Percentiles rank a stretch among this genome's conserved stretches.
These are phyloP conservation scores for Furcasterigmium sp. DNA, from an alignment of 2,329 filamentous ascomycete species.

Conservation along the genomic window DNA sequence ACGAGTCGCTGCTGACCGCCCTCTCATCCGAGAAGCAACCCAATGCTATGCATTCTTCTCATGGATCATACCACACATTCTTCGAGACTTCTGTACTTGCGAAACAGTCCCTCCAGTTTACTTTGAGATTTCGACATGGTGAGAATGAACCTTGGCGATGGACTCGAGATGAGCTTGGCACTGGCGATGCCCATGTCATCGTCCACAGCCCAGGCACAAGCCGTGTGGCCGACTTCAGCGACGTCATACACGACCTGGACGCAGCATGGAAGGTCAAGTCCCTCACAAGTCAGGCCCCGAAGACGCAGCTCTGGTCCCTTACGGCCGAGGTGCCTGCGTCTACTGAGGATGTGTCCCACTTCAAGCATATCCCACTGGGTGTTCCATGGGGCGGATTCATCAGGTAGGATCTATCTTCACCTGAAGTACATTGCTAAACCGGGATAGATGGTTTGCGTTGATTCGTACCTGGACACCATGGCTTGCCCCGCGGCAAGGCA, in stretches of 20 bases:
- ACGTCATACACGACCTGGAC: slow-evolving; percentile 53
- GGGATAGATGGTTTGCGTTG: slow-evolving; percentile 68
- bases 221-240: slow-evolving; percentile 33
- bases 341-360: slow-evolving; percentile 51
- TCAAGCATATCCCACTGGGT: slow-evolving; percentile 54
- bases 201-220: slow-evolving; percentile 32
- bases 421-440: background rate
- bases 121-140: slow-evolving; percentile 60
- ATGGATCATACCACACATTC: slow-evolving; percentile 7
- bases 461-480: slow-evolving; percentile 78
- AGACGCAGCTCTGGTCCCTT: slow-evolving; percentile 67
- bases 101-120: slow-evolving; percentile 53
- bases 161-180: slow-evolving; percentile 59
- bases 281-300: slow-evolving; percentile 59
- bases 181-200: slow-evolving; percentile 59
- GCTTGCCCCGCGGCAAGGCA: slow-evolving; percentile 84
- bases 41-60: slow-evolving; percentile 42
- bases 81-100: slow-evolving; percentile 32
- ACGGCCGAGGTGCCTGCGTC: slow-evolving; percentile 51
- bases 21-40: slow-evolving; percentile 26
- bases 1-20: slow-evolving; percentile 41
- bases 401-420: slow-evolving; percentile 31
- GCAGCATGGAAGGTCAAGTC: slow-evolving; percentile 47
- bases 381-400: slow-evolving; percentile 50
- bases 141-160: slow-evolving; percentile 59